phyloP scores from a whole-genome alignment of 305 asterid genomes.

The Plantago lanceolata region DNA sequence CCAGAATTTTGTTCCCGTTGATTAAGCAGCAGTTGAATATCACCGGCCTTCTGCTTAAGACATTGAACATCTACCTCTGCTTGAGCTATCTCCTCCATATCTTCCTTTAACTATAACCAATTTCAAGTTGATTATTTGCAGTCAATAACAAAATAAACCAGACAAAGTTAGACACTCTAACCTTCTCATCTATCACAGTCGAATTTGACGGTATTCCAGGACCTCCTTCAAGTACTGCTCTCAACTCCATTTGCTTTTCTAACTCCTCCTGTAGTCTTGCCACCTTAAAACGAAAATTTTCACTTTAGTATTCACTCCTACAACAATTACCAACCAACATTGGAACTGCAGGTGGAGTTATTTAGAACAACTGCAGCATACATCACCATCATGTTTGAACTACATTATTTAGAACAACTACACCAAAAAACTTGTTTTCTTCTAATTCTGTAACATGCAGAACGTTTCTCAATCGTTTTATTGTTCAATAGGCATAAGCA shows the following conservation, averaged over 20 bases:
- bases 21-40: constrained; percentile 57
- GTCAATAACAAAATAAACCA: constrained; percentile 18
- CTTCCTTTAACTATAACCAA: constrained; percentile 50
- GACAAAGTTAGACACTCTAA: constrained; percentile 22
- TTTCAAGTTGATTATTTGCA: constrained; percentile 28
- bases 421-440: not conserved
- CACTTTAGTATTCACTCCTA: constrained; percentile 20
- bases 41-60: constrained; percentile 62
- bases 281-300: constrained; percentile 49
- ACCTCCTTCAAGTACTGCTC: constrained; percentile 66
- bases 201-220: constrained; percentile 48
- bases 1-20: constrained; percentile 58
- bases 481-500: not conserved
- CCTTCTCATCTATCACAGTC: constrained; percentile 61
- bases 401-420: not conserved
- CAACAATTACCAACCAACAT: constrained; percentile 10
- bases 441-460: not conserved
- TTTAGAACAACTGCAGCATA: not conserved
- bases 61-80: constrained; percentile 51
- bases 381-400: not conserved
- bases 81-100: constrained; percentile 61
- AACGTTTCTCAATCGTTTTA: not conserved
- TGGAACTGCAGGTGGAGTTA: no score
- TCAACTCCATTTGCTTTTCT: constrained; percentile 69
- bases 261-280: constrained; percentile 64